These are phyloP conservation scores for Suillus lakei DNA, from an alignment of 768 basidiomycete species.

Conservation along the genomic window DNA sequence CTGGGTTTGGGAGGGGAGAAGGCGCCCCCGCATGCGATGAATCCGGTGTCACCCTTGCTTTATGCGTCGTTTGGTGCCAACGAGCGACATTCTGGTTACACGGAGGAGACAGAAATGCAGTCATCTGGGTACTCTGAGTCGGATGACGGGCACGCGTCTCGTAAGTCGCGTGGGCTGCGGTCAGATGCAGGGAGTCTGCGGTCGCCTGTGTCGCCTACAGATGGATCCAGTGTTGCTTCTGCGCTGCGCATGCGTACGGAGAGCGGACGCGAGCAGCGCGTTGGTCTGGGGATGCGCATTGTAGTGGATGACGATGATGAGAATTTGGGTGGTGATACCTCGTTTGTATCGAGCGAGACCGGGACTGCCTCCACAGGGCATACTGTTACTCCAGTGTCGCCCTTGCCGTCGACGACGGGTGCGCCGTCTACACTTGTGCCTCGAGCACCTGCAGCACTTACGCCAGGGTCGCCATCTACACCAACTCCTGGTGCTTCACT, in stretches of 20 bases:
- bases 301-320: slow-evolving; percentile 24
- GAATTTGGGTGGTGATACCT: slow-evolving; percentile 5
- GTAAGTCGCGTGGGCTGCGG: slow-evolving; percentile 9
- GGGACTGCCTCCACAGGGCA: slow-evolving; percentile 5
- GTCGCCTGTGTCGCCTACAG: slow-evolving; percentile 17
- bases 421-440: slow-evolving; percentile 10
- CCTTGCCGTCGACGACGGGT: slow-evolving; percentile 18
- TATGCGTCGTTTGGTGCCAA: slow-evolving; percentile 50
- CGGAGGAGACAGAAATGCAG: slow-evolving; percentile 10
- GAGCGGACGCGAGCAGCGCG: slow-evolving; percentile 8
- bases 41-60: slow-evolving; percentile 40
- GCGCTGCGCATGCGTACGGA: slow-evolving; percentile 22
- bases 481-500: slow-evolving; percentile 23
- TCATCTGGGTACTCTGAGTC: slow-evolving; percentile 31
- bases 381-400: slow-evolving; percentile 13
- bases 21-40: slow-evolving; percentile 7
- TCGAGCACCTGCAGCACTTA: slow-evolving; percentile 15
- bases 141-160: slow-evolving; percentile 29
- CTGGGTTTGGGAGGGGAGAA: slow-evolving; percentile 12
- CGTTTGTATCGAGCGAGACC: slow-evolving; percentile 1
- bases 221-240: slow-evolving; percentile 24
- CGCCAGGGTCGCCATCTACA: slow-evolving; percentile 11
- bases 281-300: slow-evolving; percentile 13
- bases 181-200: slow-evolving; percentile 19
- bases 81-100: slow-evolving; percentile 27